phyloP scores from a whole-genome alignment of 768 basidiomycete genomes.

The Suillus cothurnatus region DNA sequence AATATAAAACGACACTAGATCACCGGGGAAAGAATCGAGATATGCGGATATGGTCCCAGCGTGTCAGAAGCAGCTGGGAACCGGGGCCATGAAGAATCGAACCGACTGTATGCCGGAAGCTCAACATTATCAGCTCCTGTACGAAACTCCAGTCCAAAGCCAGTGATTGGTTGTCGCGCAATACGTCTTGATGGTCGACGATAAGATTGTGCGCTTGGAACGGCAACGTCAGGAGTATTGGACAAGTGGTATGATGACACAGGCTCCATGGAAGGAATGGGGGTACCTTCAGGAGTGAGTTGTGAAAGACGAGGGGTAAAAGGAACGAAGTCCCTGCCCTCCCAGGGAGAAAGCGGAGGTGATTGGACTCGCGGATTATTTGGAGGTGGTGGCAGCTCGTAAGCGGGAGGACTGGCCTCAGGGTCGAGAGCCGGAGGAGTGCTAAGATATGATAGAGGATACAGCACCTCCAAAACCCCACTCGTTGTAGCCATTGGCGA shows the following conservation, averaged over 20 bases:
- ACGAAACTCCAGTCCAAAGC: background rate
- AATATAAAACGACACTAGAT: background rate
- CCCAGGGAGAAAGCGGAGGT: no score
- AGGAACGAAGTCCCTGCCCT: background rate
- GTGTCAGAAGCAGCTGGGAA: conserved; percentile 21
- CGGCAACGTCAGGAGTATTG: background rate
- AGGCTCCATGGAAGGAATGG: background rate
- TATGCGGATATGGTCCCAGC: conserved; percentile 32
- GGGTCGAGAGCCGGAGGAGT: conserved; percentile 3
- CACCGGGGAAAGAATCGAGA: conserved; percentile 14
- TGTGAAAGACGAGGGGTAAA: background rate
- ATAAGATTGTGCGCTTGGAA: background rate
- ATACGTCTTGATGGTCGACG: background rate
- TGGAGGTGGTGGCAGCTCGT: conserved; percentile 9
- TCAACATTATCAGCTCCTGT: conserved; percentile 16
- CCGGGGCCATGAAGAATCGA: conserved; percentile 24
- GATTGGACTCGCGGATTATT: background rate
- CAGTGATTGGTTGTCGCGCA: background rate
- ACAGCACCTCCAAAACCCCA: conserved; percentile 29
- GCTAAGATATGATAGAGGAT: conserved; percentile 24
- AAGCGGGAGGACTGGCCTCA: conserved; percentile 24
- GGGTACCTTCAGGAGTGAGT: background rate
- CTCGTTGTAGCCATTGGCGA: conserved; percentile 21
- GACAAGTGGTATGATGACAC: background rate
- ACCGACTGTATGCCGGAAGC: conserved; percentile 30